These are phyloP conservation scores for Elongisporangium senticosum DNA, from an alignment of 352 stramenopile species.

Conservation along the genomic window DNA sequence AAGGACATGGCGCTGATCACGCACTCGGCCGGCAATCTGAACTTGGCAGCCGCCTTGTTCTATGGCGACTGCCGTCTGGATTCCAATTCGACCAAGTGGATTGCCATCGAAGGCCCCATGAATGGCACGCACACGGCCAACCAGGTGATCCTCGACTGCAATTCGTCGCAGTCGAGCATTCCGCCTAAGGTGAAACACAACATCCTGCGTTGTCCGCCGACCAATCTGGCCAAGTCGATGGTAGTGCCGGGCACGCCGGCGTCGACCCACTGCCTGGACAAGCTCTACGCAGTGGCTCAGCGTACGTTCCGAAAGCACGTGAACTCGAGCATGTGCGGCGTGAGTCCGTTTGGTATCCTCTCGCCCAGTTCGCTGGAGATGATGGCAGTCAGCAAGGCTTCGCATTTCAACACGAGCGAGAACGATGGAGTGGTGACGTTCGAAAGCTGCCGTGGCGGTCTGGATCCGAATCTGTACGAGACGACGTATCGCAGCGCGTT, in stretches of 20 bases:
- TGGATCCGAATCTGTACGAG: slow-evolving; percentile 6
- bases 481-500: slow-evolving; percentile 16
- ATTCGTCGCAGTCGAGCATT: slow-evolving; percentile 4
- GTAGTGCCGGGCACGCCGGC: slow-evolving; percentile 8
- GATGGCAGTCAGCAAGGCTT: slow-evolving; percentile 10
- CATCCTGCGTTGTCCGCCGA: slow-evolving; percentile 21
- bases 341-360: slow-evolving; percentile 21
- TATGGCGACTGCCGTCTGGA: slow-evolving; percentile 22
- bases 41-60: slow-evolving; percentile 20
- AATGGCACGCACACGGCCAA: slow-evolving; percentile 18
- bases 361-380: slow-evolving; percentile 13
- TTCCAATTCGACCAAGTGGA: slow-evolving; percentile 25
- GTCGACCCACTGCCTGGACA: slow-evolving; percentile 10
- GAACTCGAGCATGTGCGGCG: slow-evolving; percentile 26
- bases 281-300: slow-evolving; percentile 15
- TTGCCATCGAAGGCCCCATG: slow-evolving; percentile 30
- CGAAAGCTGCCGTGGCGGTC: slow-evolving; percentile 17
- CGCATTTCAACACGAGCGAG: slow-evolving; percentile 10
- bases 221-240: slow-evolving; percentile 20
- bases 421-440: slow-evolving; percentile 38
- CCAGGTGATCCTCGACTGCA: slow-evolving; percentile 11
- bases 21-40: slow-evolving; percentile 37
- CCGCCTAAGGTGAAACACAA: slow-evolving; percentile 6
- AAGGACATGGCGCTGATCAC: slow-evolving; percentile 23
- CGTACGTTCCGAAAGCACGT: slow-evolving; percentile 11